Evolutionary conservation across 2,329 filamentous ascomycete species (phyloP).

Genomic region (Pyrenophora graminea): DNA sequence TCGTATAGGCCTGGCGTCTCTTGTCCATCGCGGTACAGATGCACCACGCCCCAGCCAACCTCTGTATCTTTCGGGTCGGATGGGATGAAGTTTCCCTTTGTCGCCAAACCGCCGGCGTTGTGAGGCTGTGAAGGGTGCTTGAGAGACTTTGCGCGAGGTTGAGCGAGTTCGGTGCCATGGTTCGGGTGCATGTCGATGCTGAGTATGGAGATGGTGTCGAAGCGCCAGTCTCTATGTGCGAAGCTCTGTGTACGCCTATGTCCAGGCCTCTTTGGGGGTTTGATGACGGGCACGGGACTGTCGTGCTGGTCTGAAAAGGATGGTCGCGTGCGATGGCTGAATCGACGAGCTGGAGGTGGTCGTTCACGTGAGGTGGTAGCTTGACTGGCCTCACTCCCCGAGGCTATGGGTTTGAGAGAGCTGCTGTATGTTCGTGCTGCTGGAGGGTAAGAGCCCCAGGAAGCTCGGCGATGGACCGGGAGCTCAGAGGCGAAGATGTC

Average conservation of each 20-base stretch:
- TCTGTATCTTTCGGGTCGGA: slow-evolving; percentile 74
- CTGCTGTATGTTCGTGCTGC: slow-evolving; percentile 18
- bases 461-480: slow-evolving; percentile 48
- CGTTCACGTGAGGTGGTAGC: slow-evolving; percentile 23
- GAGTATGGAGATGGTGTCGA: slow-evolving; percentile 76
- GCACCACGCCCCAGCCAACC: slow-evolving; percentile 88
- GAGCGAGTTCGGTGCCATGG: slow-evolving; percentile 38
- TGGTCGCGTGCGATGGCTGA: slow-evolving; percentile 41
- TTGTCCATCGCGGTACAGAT: slow-evolving; percentile 85
- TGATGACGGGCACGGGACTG: slow-evolving; percentile 41
- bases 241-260: slow-evolving; percentile 35
- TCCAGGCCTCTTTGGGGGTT: slow-evolving; percentile 41
- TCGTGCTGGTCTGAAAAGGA: slow-evolving; percentile 44
- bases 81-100: slow-evolving; percentile 78
- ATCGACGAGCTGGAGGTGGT: slow-evolving; percentile 25
- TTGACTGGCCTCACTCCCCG: slow-evolving; percentile 30
- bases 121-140: slow-evolving; percentile 52
- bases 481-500: slow-evolving; percentile 54
- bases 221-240: slow-evolving; percentile 71
- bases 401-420: slow-evolving; percentile 24
- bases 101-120: slow-evolving; percentile 65
- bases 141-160: slow-evolving; percentile 38
- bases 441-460: slow-evolving; percentile 41
- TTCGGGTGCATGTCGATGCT: slow-evolving; percentile 72
- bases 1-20: slow-evolving; percentile 68